Evolutionary conservation across 1,139 yeast genomes (phyloP).

Genomic region (Sugiyamaella neomexicana): DNA sequence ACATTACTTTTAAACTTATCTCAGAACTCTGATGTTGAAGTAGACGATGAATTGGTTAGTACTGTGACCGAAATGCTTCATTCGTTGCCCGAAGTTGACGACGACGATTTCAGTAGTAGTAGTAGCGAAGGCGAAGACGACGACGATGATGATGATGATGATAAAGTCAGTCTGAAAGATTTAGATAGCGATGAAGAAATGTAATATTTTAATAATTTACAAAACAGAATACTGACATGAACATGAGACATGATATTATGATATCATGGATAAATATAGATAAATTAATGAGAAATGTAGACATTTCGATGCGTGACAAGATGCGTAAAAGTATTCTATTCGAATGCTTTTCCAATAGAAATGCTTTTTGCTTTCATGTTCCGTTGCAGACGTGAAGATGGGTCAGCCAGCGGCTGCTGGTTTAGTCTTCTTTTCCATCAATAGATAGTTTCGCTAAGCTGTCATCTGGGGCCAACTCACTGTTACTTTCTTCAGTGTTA

Average conservation of each 20-base stretch:
- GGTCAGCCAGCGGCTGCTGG: too few species aligned
- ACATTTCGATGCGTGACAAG: constrained; percentile 1
- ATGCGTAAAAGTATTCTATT: too few species aligned
- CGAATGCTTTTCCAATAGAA: too few species aligned
- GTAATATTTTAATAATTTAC: constrained; percentile 2
- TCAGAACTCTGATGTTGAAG: constrained; percentile 28
- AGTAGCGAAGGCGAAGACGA: constrained; percentile 29
- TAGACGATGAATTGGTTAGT: constrained; percentile 37
- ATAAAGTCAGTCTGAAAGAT: constrained; percentile 25
- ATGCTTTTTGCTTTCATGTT: too few species aligned
- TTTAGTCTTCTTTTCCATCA: neutral
- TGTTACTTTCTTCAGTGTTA: neutral
- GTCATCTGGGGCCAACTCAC: neutral
- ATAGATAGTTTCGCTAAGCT: neutral
- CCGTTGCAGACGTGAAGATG: too few species aligned
- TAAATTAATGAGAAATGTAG: constrained; percentile 1
- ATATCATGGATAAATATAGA: neutral
- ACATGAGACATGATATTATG: neutral
- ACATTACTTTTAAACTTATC: constrained; percentile 31
- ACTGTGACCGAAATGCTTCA: constrained; percentile 36
- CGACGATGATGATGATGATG: constrained; percentile 19
- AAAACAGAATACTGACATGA: neutral
- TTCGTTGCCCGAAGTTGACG: constrained; percentile 41
- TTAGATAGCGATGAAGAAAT: constrained; percentile 19
- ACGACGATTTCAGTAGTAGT: constrained; percentile 32